These are phyloP conservation scores for Seiridium unicorne DNA, from an alignment of 2,329 filamentous ascomycete species.

Conservation along the genomic window DNA sequence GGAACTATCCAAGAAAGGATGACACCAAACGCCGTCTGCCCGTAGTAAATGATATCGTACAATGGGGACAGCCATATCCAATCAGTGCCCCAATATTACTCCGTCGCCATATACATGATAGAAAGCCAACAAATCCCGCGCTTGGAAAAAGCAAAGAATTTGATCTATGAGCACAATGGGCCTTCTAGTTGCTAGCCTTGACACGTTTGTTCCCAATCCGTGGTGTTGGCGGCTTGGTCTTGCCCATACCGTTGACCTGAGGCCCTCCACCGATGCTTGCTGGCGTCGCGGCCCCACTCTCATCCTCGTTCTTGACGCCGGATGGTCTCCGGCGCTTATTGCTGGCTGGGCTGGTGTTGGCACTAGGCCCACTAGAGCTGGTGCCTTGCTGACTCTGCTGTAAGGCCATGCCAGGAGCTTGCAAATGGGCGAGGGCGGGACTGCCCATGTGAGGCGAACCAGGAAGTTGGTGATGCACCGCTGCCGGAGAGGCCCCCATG, in stretches of 20 bases:
- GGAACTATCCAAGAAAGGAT: background rate
- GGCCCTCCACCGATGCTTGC: conserved; percentile 32
- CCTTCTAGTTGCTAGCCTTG: conserved; percentile 39
- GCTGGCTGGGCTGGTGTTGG: conserved; percentile 63
- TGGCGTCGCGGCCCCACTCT: conserved; percentile 50
- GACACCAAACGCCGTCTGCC: background rate
- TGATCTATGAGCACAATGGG: background rate
- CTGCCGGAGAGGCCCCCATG: conserved; percentile 59
- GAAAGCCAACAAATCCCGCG: background rate
- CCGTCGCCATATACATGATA: conserved; percentile 1
- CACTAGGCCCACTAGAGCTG: conserved; percentile 63
- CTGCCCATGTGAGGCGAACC: conserved; percentile 62
- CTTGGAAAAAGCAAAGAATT: background rate
- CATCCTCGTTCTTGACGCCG: conserved; percentile 57
- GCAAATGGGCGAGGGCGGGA: conserved; percentile 61
- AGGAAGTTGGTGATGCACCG: conserved; percentile 59
- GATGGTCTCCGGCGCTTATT: conserved; percentile 59
- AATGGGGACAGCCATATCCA: background rate
- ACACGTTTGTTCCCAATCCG: conserved; percentile 53
- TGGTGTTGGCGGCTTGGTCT: conserved; percentile 55
- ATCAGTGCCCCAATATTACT: background rate
- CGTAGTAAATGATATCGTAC: conserved; percentile 5
- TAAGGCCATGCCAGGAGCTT: conserved; percentile 64
- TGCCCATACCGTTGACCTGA: conserved; percentile 50
- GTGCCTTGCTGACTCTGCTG: conserved; percentile 69